Conservation (phyloP, 306 rosid genomes). For the cucumber (Cucumis sativus) region DNA sequence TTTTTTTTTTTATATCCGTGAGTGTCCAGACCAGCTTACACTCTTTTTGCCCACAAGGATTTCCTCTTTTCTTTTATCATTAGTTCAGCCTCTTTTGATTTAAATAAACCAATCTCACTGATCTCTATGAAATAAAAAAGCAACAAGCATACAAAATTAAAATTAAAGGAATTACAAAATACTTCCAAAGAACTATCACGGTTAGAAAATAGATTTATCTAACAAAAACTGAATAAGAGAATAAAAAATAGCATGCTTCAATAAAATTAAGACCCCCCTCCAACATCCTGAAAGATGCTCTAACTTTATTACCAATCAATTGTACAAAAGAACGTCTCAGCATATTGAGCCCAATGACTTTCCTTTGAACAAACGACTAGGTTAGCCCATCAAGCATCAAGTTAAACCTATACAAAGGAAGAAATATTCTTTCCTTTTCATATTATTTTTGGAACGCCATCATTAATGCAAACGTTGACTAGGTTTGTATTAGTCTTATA, state of each 20-base stretch:
- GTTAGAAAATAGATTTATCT: not conserved
- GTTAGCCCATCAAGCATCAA: not conserved
- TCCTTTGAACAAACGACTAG: not conserved
- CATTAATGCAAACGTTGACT: no score
- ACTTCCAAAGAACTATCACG: not conserved
- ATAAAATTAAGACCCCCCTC: not conserved
- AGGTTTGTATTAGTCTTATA: no score
- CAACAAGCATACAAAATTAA: not conserved
- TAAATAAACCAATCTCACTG: not conserved
- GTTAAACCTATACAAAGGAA: not conserved
- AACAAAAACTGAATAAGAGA: not conserved
- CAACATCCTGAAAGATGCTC: not conserved
- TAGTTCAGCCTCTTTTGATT: not conserved
- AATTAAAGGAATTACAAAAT: not conserved
- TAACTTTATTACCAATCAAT: not conserved
- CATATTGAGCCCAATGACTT: not conserved
- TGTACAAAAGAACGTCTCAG: not conserved
- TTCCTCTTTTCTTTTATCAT: not conserved
- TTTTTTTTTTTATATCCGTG: not conserved
- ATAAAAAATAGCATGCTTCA: not conserved
- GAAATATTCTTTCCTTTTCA: no score
- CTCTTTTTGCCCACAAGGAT: not conserved
- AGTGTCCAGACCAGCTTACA: no score
- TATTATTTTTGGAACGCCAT: no score
- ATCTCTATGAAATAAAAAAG: not conserved